Conservation (phyloP, 495 filamentous ascomycete species). For the Polyplosphaeria fusca region DNA sequence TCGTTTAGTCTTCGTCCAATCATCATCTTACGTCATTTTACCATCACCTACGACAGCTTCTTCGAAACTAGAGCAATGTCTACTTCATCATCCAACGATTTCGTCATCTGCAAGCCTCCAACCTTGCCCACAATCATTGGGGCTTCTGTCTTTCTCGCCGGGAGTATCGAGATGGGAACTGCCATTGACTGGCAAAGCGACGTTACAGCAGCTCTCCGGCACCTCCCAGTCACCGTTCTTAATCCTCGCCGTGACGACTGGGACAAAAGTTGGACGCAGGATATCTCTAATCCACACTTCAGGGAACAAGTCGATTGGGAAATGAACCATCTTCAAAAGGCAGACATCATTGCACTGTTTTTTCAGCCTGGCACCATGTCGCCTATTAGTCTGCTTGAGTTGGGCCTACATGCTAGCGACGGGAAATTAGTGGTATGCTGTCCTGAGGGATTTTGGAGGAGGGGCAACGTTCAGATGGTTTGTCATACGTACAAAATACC, state of each 20-base stretch:
- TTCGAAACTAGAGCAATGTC: too few relatives aligned
- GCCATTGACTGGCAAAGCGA: slow-evolving; percentile 22
- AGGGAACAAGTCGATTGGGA: slow-evolving; percentile 59
- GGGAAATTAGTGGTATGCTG: slow-evolving; percentile 52
- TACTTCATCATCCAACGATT: too few relatives aligned
- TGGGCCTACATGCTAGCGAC: slow-evolving; percentile 48
- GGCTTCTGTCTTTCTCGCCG: slow-evolving; percentile 29
- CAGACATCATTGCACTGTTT: slow-evolving; percentile 55
- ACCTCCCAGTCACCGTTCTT: slow-evolving; percentile 53
- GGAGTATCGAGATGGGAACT: slow-evolving; percentile 32
- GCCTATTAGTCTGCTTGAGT: slow-evolving; percentile 51
- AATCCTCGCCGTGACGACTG: slow-evolving; percentile 57
- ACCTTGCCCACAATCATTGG: not conserved
- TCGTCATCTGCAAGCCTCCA: slow-evolving; percentile 10
- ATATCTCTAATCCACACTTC: slow-evolving; percentile 47
- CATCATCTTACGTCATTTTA: too few relatives aligned
- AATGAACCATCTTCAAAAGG: slow-evolving; percentile 52
- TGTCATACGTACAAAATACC: slow-evolving; percentile 46
- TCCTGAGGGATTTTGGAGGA: slow-evolving; percentile 53
- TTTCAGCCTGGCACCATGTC: slow-evolving; percentile 48
- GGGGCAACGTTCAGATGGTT: slow-evolving; percentile 57
- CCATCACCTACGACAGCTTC: too few relatives aligned
- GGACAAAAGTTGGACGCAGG: slow-evolving; percentile 54
- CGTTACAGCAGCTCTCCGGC: slow-evolving; percentile 5
- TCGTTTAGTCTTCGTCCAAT: too few relatives aligned